Evolutionary conservation across 106 monocot genomes (phyloP).

Genomic region (Dendrobium nobile): DNA sequence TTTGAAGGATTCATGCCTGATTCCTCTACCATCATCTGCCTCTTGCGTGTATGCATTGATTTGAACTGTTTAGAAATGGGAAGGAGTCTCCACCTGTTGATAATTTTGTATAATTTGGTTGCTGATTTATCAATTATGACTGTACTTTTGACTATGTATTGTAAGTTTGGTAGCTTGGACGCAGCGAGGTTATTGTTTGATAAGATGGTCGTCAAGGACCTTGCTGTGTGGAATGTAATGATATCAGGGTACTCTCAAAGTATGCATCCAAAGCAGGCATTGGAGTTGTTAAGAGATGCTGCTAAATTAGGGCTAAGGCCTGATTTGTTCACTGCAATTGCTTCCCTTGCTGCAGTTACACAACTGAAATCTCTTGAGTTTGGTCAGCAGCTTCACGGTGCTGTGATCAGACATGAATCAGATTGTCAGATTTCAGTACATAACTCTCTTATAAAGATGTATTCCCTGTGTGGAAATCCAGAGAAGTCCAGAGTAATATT

Average conservation of each 20-base stretch:
- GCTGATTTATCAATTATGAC: conserved; percentile 17
- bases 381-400: conserved; percentile 25
- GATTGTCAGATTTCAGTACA: conserved; percentile 22
- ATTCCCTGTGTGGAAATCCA: conserved; percentile 16
- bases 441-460: conserved; percentile 33
- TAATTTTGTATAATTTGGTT: conserved; percentile 15
- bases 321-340: conserved; percentile 34
- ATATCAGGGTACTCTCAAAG: conserved; percentile 22
- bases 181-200: conserved; percentile 23
- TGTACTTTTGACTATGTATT: conserved; percentile 33
- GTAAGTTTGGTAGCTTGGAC: conserved; percentile 17
- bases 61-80: conserved; percentile 12
- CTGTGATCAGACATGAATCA: conserved; percentile 23
- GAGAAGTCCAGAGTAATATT: conserved; percentile 19
- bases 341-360: conserved; percentile 20
- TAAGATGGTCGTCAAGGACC: conserved; percentile 15
- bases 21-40: conserved; percentile 11
- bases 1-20: conserved; percentile 18
- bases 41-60: conserved; percentile 18
- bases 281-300: conserved; percentile 22
- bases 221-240: conserved; percentile 31
- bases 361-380: conserved; percentile 19
- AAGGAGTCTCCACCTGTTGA: conserved; percentile 13
- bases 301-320: conserved; percentile 10
- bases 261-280: conserved; percentile 9